phyloP scores from a whole-genome alignment of 2,329 filamentous ascomycete species.

The Tolypocladium tundrense region DNA sequence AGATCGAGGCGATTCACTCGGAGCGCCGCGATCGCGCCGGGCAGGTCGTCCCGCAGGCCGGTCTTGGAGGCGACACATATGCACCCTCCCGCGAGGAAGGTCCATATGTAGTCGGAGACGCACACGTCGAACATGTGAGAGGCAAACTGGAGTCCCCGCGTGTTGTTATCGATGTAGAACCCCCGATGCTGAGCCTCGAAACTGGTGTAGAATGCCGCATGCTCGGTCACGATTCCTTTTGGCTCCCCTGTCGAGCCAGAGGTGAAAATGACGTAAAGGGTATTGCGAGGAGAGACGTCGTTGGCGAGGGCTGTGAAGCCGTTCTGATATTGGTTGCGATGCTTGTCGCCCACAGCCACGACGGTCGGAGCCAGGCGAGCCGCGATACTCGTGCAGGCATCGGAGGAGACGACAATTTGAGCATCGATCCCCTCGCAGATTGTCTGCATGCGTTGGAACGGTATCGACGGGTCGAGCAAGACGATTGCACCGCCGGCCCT shows the following conservation, averaged over 20 bases:
- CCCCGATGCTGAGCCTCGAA: not conserved
- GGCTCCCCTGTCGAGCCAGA: conserved; percentile 2
- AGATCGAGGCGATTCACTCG: not conserved
- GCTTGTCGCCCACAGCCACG: not conserved
- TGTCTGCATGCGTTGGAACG: not conserved
- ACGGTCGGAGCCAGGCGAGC: not conserved
- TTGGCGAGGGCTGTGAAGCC: too few species aligned
- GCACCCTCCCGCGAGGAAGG: conserved; percentile 1
- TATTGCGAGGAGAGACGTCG: not conserved
- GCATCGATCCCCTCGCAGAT: not conserved
- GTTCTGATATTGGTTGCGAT: not conserved
- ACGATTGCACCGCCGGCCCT: conserved; percentile 21
- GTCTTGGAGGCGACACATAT: conserved; percentile 1
- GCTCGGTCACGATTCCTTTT: not conserved
- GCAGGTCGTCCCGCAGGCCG: not conserved
- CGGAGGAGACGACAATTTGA: not conserved
- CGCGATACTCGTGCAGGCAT: not conserved
- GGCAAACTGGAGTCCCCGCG: conserved; percentile 1
- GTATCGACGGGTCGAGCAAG: conserved; percentile 21
- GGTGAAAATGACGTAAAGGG: conserved; percentile 1
- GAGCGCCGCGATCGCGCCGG: not conserved
- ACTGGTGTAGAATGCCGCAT: not conserved
- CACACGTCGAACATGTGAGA: conserved; percentile 3
- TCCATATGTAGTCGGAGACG: conserved; percentile 3
- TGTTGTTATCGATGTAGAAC: not conserved